Evolutionary conservation across 805 yeast species (phyloP).

Genomic region (Saturnispora gosingensis): DNA sequence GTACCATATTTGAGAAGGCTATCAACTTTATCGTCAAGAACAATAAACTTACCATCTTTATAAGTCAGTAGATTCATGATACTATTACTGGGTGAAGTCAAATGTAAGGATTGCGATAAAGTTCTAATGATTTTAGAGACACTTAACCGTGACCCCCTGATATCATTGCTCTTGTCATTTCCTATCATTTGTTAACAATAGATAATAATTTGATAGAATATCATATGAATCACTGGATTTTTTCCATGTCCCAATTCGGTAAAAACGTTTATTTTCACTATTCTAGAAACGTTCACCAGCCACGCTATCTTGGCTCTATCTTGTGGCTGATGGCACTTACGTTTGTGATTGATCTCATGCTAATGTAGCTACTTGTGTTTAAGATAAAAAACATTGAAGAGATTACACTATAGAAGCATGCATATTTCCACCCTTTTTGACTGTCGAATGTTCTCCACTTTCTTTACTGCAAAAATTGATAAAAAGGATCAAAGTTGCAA

Average conservation of each 20-base stretch:
- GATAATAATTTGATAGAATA: not conserved
- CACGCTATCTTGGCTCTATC: not conserved
- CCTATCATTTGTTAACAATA: not conserved
- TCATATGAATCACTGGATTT: not conserved
- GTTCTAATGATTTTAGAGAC: slow-evolving; percentile 9
- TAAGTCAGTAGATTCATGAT: slow-evolving; percentile 3
- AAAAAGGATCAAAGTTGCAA: not conserved
- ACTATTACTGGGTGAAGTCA: slow-evolving; percentile 5
- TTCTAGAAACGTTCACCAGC: not conserved
- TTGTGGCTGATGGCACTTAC: not conserved
- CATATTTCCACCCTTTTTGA: not conserved
- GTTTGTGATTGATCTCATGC: not conserved
- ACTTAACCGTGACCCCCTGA: not conserved
- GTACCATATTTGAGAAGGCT: slow-evolving; percentile 18
- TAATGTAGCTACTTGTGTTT: not conserved
- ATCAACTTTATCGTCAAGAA: slow-evolving; percentile 16
- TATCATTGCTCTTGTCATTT: not conserved
- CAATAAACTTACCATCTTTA: slow-evolving; percentile 8
- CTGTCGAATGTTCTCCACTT: not conserved
- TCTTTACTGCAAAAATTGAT: not conserved
- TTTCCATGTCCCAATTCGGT: not conserved
- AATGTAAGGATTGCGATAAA: slow-evolving; percentile 7
- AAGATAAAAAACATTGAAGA: not conserved
- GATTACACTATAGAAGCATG: no score
- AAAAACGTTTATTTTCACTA: not conserved